A percentile compares a stretch with the other conserved stretches of the same genome.
phyloP scores from a whole-genome alignment of 805 yeast genomes.

The Candida glaebosa region DNA sequence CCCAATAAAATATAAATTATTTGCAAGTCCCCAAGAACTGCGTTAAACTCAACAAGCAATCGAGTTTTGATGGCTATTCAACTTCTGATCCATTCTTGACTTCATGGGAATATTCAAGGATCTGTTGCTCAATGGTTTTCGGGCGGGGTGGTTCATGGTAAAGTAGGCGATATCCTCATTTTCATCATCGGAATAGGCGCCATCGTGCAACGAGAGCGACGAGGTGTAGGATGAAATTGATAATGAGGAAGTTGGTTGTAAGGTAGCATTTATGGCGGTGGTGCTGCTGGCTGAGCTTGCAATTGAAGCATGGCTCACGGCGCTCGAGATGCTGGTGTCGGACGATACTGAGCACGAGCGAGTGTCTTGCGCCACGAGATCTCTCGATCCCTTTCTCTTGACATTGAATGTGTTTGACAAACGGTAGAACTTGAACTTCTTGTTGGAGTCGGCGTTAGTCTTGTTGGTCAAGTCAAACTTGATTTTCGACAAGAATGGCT shows the following conservation, averaged over 20 bases:
- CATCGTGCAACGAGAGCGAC: not conserved
- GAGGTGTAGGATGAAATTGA: conserved; percentile 5
- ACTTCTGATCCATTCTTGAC: conserved; percentile 5
- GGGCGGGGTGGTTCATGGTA: conserved; percentile 6
- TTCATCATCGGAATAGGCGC: conserved; percentile 4
- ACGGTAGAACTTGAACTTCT: conserved; percentile 29
- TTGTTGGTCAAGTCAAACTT: conserved; percentile 44
- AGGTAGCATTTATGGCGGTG: not conserved
- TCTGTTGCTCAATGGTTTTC: conserved; percentile 12
- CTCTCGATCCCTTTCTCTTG: not conserved
- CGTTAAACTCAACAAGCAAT: not conserved
- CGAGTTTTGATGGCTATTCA: not conserved
- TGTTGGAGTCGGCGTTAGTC: conserved; percentile 21
- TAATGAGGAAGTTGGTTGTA: conserved; percentile 6
- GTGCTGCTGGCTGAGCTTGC: conserved; percentile 1
- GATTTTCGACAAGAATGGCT: conserved; percentile 75
- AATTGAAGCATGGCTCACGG: conserved; percentile 1
- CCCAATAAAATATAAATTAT: too few species aligned
- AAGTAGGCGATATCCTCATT: conserved; percentile 3
- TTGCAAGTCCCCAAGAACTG: too few species aligned
- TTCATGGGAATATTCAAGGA: conserved; percentile 6
- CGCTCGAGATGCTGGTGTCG: conserved; percentile 8
- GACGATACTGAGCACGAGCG: conserved; percentile 10
- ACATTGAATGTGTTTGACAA: conserved; percentile 19
- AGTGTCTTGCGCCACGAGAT: too few species aligned